phyloP scores from a whole-genome alignment of 305 asterid genomes.

The Fraxinus nigra region DNA sequence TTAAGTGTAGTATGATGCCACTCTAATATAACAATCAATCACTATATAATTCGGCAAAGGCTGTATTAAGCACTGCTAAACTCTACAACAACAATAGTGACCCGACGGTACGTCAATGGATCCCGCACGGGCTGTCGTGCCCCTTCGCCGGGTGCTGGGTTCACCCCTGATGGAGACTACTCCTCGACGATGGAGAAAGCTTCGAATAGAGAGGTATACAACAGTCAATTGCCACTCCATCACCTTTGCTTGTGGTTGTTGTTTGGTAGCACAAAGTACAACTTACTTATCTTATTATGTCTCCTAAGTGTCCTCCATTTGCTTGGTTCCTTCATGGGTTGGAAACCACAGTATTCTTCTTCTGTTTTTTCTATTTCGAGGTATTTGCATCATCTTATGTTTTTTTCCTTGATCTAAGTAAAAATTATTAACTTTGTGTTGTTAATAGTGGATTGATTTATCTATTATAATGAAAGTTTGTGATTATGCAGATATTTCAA shows the following conservation, averaged over 20 bases:
- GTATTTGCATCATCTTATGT: slow-evolving; percentile 7
- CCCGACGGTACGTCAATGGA: no score
- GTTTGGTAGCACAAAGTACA: slow-evolving; percentile 39
- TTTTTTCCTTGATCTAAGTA: slow-evolving; percentile 9
- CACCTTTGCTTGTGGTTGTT: slow-evolving; percentile 42
- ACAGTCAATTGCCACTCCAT: slow-evolving; percentile 42
- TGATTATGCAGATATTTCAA: neutral
- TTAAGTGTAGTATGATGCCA: neutral
- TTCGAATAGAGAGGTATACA: slow-evolving; percentile 43
- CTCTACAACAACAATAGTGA: no score
- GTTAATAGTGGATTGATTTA: neutral
- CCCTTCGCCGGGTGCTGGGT: no score
- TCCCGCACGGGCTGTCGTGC: no score
- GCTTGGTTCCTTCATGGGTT: slow-evolving; percentile 48
- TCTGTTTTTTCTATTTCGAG: slow-evolving; percentile 42
- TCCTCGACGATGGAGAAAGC: slow-evolving; percentile 59
- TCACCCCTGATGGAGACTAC: slow-evolving; percentile 29
- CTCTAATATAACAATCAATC: neutral
- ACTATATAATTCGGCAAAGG: neutral
- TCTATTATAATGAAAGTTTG: neutral
- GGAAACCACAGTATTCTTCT: slow-evolving; percentile 44
- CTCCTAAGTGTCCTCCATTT: slow-evolving; percentile 24
- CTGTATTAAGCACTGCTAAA: neutral
- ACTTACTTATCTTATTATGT: slow-evolving; percentile 35
- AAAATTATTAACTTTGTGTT: neutral